phyloP scores from a whole-genome alignment of 805 yeast genomes.

The Ogataea methylovora region DNA sequence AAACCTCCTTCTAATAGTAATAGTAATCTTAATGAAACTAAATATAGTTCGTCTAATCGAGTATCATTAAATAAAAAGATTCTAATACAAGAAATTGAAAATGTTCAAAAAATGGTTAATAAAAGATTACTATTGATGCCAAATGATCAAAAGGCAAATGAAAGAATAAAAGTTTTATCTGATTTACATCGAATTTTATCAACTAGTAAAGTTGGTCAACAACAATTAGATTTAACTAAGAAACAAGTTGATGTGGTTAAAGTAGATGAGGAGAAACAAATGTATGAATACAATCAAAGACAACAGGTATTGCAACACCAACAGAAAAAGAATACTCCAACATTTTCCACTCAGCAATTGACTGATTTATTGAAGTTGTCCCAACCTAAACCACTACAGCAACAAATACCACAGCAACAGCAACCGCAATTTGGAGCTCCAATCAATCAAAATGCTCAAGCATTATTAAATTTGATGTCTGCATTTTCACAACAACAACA shows the following conservation, averaged over 20 bases:
- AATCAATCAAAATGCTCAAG: conserved; percentile 11
- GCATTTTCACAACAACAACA: conserved; percentile 10
- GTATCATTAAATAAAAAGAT: conserved; percentile 3
- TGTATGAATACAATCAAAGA: conserved; percentile 16
- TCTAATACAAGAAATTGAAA: conserved; percentile 24
- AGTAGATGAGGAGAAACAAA: conserved; percentile 24
- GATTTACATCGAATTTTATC: conserved; percentile 34
- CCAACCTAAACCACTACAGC: conserved; percentile 1
- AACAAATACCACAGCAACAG: conserved; percentile 12
- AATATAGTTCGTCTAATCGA: too few relatives aligned
- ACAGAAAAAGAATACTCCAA: conserved; percentile 17
- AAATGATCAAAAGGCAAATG: conserved; percentile 32
- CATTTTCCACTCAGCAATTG: conserved; percentile 28
- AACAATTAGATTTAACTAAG: conserved; percentile 23
- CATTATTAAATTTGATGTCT: conserved; percentile 18
- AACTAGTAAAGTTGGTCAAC: conserved; percentile 16
- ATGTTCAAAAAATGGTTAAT: conserved; percentile 35
- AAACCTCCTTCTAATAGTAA: conserved; percentile 7
- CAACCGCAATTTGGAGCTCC: conserved; percentile 1
- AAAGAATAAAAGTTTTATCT: conserved; percentile 35
- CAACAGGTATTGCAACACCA: conserved; percentile 21
- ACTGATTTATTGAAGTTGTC: conserved; percentile 11
- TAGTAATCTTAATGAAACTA: not conserved
- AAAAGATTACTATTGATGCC: conserved; percentile 28
- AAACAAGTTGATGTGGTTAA: conserved; percentile 24